phyloP scores from a whole-genome alignment of 768 basidiomycete genomes.

The Lactifluus subvellereus region DNA sequence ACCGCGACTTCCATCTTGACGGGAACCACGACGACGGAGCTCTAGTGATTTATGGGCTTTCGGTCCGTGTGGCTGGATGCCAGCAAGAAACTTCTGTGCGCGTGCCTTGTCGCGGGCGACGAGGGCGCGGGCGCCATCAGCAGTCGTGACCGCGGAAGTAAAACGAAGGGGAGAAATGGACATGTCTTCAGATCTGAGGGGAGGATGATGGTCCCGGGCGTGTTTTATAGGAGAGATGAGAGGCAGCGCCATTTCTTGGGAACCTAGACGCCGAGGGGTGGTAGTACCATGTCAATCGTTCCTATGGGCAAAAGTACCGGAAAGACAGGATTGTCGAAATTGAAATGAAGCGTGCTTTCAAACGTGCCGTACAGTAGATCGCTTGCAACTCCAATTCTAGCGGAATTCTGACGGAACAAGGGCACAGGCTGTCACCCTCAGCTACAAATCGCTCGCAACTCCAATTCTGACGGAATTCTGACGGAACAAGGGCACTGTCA shows the following conservation, averaged over 20 bases:
- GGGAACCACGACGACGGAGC: constrained; percentile 9
- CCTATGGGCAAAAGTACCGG: no score
- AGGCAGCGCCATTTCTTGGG: no score
- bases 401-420: neutral
- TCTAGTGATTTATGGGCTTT: constrained; percentile 29
- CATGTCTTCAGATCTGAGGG: constrained; percentile 29
- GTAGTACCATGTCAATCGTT: no score
- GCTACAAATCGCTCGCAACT: neutral
- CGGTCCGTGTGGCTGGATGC: constrained; percentile 51
- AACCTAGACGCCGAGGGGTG: no score
- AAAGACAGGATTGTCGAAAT: no score
- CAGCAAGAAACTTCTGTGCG: constrained; percentile 50
- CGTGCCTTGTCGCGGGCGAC: constrained; percentile 49
- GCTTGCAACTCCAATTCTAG: neutral
- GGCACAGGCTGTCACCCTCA: neutral
- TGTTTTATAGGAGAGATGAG: neutral
- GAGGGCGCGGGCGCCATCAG: constrained; percentile 41
- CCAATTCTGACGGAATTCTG: neutral
- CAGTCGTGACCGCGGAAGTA: constrained; percentile 34
- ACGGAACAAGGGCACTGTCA: neutral
- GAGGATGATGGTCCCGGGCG: neutral
- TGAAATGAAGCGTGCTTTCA: no score
- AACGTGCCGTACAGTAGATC: no score
- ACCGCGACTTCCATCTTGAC: neutral
- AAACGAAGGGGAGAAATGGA: constrained; percentile 40